Percentiles rank a stretch among this genome's conserved stretches.
Evolutionary conservation across 2,329 filamentous ascomycete species (phyloP).

Genomic region (Colletotrichum lentis): DNA sequence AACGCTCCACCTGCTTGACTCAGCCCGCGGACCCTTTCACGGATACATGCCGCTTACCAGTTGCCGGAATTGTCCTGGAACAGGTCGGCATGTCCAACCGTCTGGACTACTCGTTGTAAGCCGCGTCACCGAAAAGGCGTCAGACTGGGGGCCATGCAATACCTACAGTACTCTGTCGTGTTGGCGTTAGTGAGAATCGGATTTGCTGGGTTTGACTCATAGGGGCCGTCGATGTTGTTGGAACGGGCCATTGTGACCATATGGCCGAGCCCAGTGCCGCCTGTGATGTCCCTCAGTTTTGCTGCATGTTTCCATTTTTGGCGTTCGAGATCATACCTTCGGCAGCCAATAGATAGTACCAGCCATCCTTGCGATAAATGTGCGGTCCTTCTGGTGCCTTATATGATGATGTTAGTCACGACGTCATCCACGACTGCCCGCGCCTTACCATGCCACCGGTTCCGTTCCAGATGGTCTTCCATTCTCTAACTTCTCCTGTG

Average conservation of each 20-base stretch:
- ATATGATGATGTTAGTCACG: not conserved
- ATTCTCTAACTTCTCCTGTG: constrained; percentile 15
- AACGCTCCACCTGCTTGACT: constrained; percentile 46
- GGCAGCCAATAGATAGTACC: constrained; percentile 62
- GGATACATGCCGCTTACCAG: constrained; percentile 41
- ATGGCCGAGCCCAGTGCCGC: constrained; percentile 59
- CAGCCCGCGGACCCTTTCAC: not conserved
- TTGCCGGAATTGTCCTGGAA: constrained; percentile 57
- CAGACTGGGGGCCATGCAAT: not conserved
- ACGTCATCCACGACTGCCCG: not conserved
- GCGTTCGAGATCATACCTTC: constrained; percentile 48
- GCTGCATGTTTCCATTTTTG: not conserved
- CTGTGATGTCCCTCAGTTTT: not conserved
- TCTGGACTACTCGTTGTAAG: constrained; percentile 49
- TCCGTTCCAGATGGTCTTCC: constrained; percentile 22
- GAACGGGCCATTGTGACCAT: constrained; percentile 59
- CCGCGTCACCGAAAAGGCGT: not conserved
- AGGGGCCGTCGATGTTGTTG: constrained; percentile 54
- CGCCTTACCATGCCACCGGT: constrained; percentile 24
- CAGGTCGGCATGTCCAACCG: constrained; percentile 64
- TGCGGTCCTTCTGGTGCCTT: constrained; percentile 59
- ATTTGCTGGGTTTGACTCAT: constrained; percentile 53
- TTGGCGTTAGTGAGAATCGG: constrained; percentile 57
- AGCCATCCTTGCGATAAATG: constrained; percentile 59
- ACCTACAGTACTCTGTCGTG: constrained; percentile 50